These are phyloP conservation scores for Pestalotiopsis sp. DNA, from an alignment of 2,329 filamentous ascomycete genomes.

Conservation along the genomic window DNA sequence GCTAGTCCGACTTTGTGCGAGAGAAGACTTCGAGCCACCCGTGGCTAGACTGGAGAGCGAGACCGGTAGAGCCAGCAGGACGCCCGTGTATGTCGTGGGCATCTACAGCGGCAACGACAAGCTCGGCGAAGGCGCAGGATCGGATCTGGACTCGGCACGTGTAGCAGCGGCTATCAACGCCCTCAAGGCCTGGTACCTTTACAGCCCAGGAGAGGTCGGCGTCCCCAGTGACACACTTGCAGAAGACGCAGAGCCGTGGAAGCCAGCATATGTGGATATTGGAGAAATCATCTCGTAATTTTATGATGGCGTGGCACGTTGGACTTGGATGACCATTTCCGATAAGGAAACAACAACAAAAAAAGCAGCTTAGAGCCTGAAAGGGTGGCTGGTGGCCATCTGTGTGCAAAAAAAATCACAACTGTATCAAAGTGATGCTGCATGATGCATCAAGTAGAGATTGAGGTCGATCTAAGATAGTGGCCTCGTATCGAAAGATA, in stretches of 20 bases:
- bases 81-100: slow-evolving; percentile 90
- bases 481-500: slow-evolving; percentile 7
- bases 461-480: not conserved
- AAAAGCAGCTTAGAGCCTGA: not conserved
- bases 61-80: slow-evolving; percentile 82
- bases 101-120: slow-evolving; percentile 91
- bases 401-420: slow-evolving; percentile 7
- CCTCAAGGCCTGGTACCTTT: slow-evolving; percentile 94
- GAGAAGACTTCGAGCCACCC: slow-evolving; percentile 87
- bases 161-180: slow-evolving; percentile 80
- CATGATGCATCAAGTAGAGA: not conserved
- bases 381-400: not conserved
- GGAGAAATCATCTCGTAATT: slow-evolving; percentile 64
- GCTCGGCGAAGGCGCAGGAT: slow-evolving; percentile 85
- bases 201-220: slow-evolving; percentile 72
- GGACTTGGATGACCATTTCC: not conserved
- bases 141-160: slow-evolving; percentile 77
- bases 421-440: not conserved
- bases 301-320: not conserved
- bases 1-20: slow-evolving; percentile 77
- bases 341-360: not conserved
- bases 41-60: slow-evolving; percentile 87
- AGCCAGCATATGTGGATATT: slow-evolving; percentile 69
- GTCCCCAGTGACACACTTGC: slow-evolving; percentile 72
- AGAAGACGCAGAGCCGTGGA: slow-evolving; percentile 64